Conservation (phyloP, 306 rosid genomes). For the Trifolium subterraneum region DNA sequence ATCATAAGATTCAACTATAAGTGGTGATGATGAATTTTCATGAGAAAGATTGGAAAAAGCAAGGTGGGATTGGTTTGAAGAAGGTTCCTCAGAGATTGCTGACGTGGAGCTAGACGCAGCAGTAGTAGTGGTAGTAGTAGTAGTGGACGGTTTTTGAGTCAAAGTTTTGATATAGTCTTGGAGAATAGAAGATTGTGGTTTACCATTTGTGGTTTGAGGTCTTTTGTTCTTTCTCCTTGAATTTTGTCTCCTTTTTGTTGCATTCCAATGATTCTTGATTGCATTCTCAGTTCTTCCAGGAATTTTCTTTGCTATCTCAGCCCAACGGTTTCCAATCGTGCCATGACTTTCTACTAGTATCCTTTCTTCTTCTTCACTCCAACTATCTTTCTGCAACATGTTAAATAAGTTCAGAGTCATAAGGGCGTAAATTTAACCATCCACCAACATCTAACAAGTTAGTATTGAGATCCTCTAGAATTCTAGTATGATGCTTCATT, state of each 20-base stretch:
- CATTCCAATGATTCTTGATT: slow-evolving; percentile 95
- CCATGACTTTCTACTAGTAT: slow-evolving; percentile 68
- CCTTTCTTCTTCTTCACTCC: slow-evolving; percentile 65
- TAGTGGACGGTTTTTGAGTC: slow-evolving; percentile 25
- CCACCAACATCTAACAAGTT: no score
- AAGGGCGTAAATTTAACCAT: not conserved
- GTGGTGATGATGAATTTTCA: slow-evolving; percentile 1
- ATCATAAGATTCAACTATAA: slow-evolving; percentile 42
- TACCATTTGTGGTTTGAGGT: slow-evolving; percentile 45
- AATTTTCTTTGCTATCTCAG: slow-evolving; percentile 78
- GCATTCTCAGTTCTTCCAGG: slow-evolving; percentile 88
- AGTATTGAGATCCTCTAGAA: no score
- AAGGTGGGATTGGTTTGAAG: not conserved
- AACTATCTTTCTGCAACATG: slow-evolving; percentile 54
- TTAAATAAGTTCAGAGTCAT: not conserved
- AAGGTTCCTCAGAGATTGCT: not conserved
- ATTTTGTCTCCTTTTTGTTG: slow-evolving; percentile 84
- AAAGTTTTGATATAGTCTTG: slow-evolving; percentile 69
- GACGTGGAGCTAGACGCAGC: not conserved
- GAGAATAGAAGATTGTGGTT: slow-evolving; percentile 68
- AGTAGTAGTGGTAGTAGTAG: not conserved
- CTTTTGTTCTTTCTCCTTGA: slow-evolving; percentile 74
- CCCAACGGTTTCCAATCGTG: slow-evolving; percentile 82
- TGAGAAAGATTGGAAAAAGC: slow-evolving; percentile 2
- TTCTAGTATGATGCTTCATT: no score